Evolutionary conservation across 2,329 filamentous ascomycete species (phyloP), one percentile per base, ranked within the genome.

Genomic region (Fusarium tupiense): DNA sequence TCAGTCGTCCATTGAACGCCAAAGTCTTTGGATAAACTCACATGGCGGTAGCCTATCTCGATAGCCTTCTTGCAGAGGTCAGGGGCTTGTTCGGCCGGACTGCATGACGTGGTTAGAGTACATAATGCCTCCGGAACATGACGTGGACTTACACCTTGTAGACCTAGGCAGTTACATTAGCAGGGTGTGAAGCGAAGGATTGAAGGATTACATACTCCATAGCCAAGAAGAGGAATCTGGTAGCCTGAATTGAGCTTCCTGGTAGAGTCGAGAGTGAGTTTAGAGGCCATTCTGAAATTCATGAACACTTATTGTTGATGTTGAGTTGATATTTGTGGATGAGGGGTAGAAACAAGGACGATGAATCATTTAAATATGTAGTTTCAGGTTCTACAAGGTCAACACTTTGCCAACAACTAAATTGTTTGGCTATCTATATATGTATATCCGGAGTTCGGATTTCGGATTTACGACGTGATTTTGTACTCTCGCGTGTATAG

Each of bases 161-260:
- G 67, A 89, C 84, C 87, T 89, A 72, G 6, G 44, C 8, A 35
- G 19, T 29, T 61, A 24, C 38, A 64, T 74, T 61, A 78, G 68
- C 41, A 46, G n/a, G 26, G 24, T 8, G 17, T 46, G 33, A 31
- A 17, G 44, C 19, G 35, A 41, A 43, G 56, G 46, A 54, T 24
- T 50, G 26, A 37, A 31, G 20, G 33, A 29, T 17, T 22, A 82
- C 87, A 76, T 82, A 89, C 88, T 59, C 88, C 88, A 69, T 86
- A 90, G 52, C 88, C 88, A 26, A 90, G 80, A 14, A 82, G 81
- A 3, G 88, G 88, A 6, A 90, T 83, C 60, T 87, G 84, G 69
- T 88, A 83, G 74, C 88, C 88, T 78, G 86, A 90, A 76, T 86
- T 87, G 64, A 90, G 84, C 83, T 88, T 89, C 76, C 85, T 74